Evolutionary conservation across 225 moss, liverwort and hornwort genomes (phyloP), one percentile per base, ranked within the genome.

Genomic region (Sphagnum contortum): DNA sequence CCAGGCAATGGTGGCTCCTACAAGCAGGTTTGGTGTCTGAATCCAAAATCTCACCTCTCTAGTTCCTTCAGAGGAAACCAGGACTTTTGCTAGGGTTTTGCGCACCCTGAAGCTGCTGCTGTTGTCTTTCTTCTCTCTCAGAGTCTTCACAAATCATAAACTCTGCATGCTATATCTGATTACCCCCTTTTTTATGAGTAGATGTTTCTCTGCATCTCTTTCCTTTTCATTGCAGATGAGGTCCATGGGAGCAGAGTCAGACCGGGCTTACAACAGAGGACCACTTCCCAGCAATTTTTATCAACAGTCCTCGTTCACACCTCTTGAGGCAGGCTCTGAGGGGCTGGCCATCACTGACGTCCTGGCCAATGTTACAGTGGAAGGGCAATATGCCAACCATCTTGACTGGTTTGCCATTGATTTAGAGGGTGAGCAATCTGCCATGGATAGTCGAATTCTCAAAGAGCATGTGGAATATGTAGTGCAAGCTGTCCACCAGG

Each of bases 371-470:
- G 66, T 69, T 10, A 84, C 76, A 74, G 50, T 71, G 13, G 65
- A 86, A 66, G 90, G 79, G 68, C 87, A 81, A 65, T 98, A 98
- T 73, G 73, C 80, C 12, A 98, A 98, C 54, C 89, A 80, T 67
- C 69, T 98, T 65, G 98, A 98, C 73, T 98, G 98, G 98, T 98
- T 98, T 77, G 80, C 91, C 48, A 93, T 98, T 13, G 98, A 98
- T 76, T 74, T 98, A 68, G 98, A 93, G 69, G 98, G 87, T 29
- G 98, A 98, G 77, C 91, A 93, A 69, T 98, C 98, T 61, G 98
- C 98, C 45, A 93, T 98, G 98, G 98, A 98, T 69, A 93, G 98
- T 60, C 82, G 83, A 77, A 98, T 98, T 71, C 76, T 98, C 56
- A 90, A 98, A 75, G 89, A 93, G 50, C 98, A 98, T 73, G 79